These are phyloP conservation scores for Peribolospora kevripleyi DNA, from an alignment of 768 basidiomycete genomes.

Conservation along the genomic window DNA sequence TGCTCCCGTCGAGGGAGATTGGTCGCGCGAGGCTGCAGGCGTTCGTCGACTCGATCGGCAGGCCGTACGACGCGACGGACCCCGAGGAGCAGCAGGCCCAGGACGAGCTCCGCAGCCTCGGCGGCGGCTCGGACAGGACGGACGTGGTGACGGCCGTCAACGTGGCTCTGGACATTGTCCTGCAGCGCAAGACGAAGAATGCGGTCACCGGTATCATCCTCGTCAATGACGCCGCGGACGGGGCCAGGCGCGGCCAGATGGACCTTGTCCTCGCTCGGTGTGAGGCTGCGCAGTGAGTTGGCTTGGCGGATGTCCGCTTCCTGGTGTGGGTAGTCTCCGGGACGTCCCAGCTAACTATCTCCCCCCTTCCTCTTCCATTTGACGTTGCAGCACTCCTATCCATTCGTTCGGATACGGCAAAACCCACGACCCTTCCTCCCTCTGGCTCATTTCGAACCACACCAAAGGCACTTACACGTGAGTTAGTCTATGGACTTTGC, in stretches of 20 bases:
- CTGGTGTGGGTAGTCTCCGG: neutral
- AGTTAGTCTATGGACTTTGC: slow-evolving; percentile 75
- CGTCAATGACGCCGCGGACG: slow-evolving; percentile 77
- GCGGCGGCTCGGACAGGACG: slow-evolving; percentile 71
- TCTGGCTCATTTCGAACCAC: slow-evolving; percentile 98
- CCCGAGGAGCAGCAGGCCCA: slow-evolving; percentile 20
- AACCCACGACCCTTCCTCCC: slow-evolving; percentile 84
- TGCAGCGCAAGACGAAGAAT: slow-evolving; percentile 78
- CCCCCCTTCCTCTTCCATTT: neutral
- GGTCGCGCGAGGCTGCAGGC: slow-evolving; percentile 45
- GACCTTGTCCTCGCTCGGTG: slow-evolving; percentile 89
- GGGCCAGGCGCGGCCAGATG: slow-evolving; percentile 85
- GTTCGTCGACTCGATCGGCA: slow-evolving; percentile 48
- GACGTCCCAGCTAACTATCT: neutral
- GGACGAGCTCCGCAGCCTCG: slow-evolving; percentile 41
- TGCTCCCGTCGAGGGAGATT: slow-evolving; percentile 41
- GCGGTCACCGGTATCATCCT: slow-evolving; percentile 75
- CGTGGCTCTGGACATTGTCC: slow-evolving; percentile 73
- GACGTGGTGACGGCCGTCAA: slow-evolving; percentile 98
- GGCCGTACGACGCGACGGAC: slow-evolving; percentile 7
- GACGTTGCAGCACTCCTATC: slow-evolving; percentile 44
- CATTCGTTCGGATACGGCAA: slow-evolving; percentile 93
- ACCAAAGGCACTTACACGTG: slow-evolving; percentile 80
- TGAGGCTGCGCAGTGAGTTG: slow-evolving; percentile 55
- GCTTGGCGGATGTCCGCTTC: neutral